Base-by-base conservation (phyloP, 345 rosid species). In the Dimocarpus longan region DNA sequence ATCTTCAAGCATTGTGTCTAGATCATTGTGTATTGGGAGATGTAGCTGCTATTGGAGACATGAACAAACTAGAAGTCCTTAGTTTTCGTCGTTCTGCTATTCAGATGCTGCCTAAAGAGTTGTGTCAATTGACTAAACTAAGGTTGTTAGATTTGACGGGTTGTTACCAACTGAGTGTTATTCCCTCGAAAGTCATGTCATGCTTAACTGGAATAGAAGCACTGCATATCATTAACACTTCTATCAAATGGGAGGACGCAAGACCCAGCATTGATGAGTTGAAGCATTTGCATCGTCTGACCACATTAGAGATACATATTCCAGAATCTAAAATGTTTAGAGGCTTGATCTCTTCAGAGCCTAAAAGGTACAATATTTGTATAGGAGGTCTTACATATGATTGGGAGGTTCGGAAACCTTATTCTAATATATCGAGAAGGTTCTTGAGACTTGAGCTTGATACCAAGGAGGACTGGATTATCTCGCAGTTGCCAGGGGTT, bases 1-100 rank as follows among this genome's bases (percentile, higher is more conserved):
- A 67, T n/a, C 82, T 84, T 40, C 75, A 21, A 5, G 78, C 82
- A 28, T 39, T 84, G 72, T 71, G 78, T 68, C 64, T 84, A 19
- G 64, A 70, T 52, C 1, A 6, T 1, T 66, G 82, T 39, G 0
- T 2, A 18, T 46, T 81, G 11, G 46, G 42, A 12, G 84, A 81
- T 21, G 52, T 78, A 42, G 19, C 42, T 0, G 10, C 56, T 18
- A 66, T 84, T 8, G 77, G 80, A 66, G 18, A 71, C 12, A 46
- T 84, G 4, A 70, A 74, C 63, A 70, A 43, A 7, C 32, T 84
- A 15, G 43, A 54, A 65, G 39, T 74, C 46, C 80, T 84, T 21
- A 80, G 86, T 67, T 50, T 84, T 26, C 0, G 10, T 4, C 26
- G 63, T 0, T 84, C 82, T 39, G 52, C 66, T 7, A 74, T 80